phyloP scores from a whole-genome alignment of 2,329 filamentous ascomycete genomes.

The Didymella segeticola region DNA sequence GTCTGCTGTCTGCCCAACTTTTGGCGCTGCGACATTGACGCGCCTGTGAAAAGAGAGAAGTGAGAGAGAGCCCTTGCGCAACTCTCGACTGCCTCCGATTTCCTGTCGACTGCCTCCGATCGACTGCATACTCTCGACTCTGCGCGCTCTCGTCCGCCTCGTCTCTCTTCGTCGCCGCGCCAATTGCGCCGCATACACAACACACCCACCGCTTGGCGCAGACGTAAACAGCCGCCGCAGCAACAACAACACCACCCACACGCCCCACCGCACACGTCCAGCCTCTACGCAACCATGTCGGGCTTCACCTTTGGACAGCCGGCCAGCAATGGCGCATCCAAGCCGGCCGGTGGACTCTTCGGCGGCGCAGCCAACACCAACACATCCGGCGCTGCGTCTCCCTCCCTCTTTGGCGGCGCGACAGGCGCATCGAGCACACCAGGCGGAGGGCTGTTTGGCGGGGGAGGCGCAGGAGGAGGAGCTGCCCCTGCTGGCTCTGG shows the following conservation, averaged over 20 bases:
- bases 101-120: not conserved
- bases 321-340: conserved; percentile 31
- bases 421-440: conserved; percentile 27
- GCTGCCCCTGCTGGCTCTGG: conserved; percentile 19
- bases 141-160: conserved; percentile 7
- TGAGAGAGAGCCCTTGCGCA: conserved; percentile 8
- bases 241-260: conserved; percentile 2
- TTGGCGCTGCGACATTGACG: conserved; percentile 33
- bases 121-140: conserved; percentile 4
- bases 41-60: conserved; percentile 29
- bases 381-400: conserved; percentile 31
- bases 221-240: conserved; percentile 29
- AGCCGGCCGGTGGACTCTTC: conserved; percentile 39
- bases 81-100: conserved; percentile 10
- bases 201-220: not conserved
- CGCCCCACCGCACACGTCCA: conserved; percentile 2
- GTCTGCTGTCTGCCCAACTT: conserved; percentile 38
- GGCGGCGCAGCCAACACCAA: conserved; percentile 28
- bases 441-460: conserved; percentile 26
- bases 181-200: conserved; percentile 14
- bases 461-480: conserved; percentile 18
- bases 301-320: conserved; percentile 46
- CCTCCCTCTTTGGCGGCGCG: conserved; percentile 38
- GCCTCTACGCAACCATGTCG: conserved; percentile 36
- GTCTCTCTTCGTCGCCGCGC: not conserved